Base-by-base conservation (phyloP, 2,329 filamentous ascomycete genomes). In the Fusarium tuaranense region DNA sequence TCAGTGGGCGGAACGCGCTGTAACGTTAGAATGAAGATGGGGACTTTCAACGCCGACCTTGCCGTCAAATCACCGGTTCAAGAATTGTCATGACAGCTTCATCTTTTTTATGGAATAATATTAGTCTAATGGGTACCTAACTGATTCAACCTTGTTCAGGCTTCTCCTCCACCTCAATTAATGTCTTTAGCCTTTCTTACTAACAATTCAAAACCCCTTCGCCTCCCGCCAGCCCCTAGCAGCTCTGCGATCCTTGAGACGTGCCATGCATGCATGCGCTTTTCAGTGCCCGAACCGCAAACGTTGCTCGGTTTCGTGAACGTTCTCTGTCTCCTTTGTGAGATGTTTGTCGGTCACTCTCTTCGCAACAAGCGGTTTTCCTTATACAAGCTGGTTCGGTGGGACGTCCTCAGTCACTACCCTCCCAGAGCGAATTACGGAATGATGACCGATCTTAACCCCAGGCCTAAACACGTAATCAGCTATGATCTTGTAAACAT, bases 1-100 rank as follows among this genome's bases (percentile, higher is more conserved):
- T 53, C 53, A 67, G 67, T 63, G 63, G 63, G 57, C 7, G 34
- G 38, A 39, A 38, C 59, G 63, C 66, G 66, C 68, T 67, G 68
- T 39, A 68, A 62, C 30, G 18, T 48, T 59, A 46, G 32, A 13
- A 34, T 34, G 32, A 34, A 34, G 32, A 34, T 34, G 32, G 38
- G 55, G 65, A 18, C 22, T 10, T 22, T 20, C 10, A n/a, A n/a
- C 38, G 36, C 58, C 58, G 48, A 53, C 7, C 48, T 32, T 53
- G 4, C 27, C 27, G 48, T 53, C 48, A 53, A 32, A 32, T 53
- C 48, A 32, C 48, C 48, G 48, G 48, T 32, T 32, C 10, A 16
- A 30, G 32, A 59, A 25, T 59, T 59, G 57, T 39, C 34, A 59
- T n/a, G 57, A 59, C 57, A 27, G 30, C 27, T 57, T 57, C 30